A percentile compares a stretch with the other conserved stretches of the same genome.
phyloP scores from a whole-genome alignment of 2,329 filamentous ascomycete genomes.

The Alternaria sp. region DNA sequence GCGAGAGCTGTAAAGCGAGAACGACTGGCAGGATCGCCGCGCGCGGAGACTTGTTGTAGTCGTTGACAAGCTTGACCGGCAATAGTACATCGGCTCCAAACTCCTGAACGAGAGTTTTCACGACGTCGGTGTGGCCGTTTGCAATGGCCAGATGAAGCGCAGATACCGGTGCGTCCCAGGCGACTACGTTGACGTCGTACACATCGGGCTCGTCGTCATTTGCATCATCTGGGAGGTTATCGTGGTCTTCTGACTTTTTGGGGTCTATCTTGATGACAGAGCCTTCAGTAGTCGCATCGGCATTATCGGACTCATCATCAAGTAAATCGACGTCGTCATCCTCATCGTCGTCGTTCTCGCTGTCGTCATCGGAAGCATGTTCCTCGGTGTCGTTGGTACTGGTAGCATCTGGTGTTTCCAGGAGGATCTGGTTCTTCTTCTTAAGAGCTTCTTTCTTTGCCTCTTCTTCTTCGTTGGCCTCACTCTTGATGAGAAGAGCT shows the following conservation, averaged over 20 bases:
- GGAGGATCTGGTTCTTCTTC: slow-evolving; percentile 20
- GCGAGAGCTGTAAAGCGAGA: slow-evolving; percentile 69
- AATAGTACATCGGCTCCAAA: slow-evolving; percentile 80
- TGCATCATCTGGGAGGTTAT: slow-evolving; percentile 59
- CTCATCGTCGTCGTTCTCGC: slow-evolving; percentile 54
- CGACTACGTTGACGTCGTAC: slow-evolving; percentile 77
- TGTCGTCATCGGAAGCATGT: slow-evolving; percentile 45
- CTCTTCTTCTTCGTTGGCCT: slow-evolving; percentile 73
- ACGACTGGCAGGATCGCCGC: slow-evolving; percentile 72
- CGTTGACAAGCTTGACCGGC: slow-evolving; percentile 70
- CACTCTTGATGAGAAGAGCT: slow-evolving; percentile 75
- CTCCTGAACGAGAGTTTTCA: slow-evolving; percentile 69
- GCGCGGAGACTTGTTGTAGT: slow-evolving; percentile 56
- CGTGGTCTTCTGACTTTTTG: slow-evolving; percentile 48
- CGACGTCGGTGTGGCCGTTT: slow-evolving; percentile 71
- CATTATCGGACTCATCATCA: slow-evolving; percentile 51
- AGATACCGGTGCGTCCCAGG: slow-evolving; percentile 78
- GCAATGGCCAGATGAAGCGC: slow-evolving; percentile 81
- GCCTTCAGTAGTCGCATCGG: slow-evolving; percentile 70
- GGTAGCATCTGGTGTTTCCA: background rate
- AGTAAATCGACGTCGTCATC: slow-evolving; percentile 62
- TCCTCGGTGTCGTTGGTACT: background rate
- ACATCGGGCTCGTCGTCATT: slow-evolving; percentile 75
- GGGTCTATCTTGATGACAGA: slow-evolving; percentile 68
- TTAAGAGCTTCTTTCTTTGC: slow-evolving; percentile 60